Base-by-base conservation (phyloP, 129 eudicot species). In the Ambrosia artemisiifolia region DNA sequence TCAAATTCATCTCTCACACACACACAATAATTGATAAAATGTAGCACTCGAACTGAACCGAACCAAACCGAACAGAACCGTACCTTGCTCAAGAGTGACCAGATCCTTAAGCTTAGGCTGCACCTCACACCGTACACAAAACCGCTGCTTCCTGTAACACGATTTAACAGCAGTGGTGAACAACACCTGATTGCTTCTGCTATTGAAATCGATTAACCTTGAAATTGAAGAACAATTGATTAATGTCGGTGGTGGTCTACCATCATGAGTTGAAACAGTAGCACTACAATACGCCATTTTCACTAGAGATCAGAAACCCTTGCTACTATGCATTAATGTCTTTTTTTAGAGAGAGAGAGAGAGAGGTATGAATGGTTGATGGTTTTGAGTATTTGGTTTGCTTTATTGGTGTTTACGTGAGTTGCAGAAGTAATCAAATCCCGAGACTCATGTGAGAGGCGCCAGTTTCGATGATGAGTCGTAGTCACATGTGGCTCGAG, bases 51-150 rank as follows among this genome's bases (percentile, higher is more conserved):
- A 28, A 50, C 2, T 1, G 28, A 40, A 40, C 44, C 44, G 34
- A 57, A 74, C n/a, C n/a, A n/a, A 28, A 50, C 2, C 28, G 28
- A 40, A 40, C 44, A 10, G 34, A 57, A 74, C 53, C 53, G 30
- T 17, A 85, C 96, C 88, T 84, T 81, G 56, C 67, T 85, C 78
- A n/a, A 77, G 72, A 11, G 83, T 63, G 72, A 83, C 70, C 69
- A 77, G 77, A 55, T 78, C 92, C 69, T 73, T 71, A 16, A 83
- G 46, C 65, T 67, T 64, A 42, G 84, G 83, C 70, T 73, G 62
- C 4, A 88, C 78, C 67, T 84, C 83, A 67, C 90, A 76, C 78
- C 85, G 73, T 20, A 78, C 77, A 71, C 32, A 51, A 80, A 86
- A 48, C 75, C 65, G 48, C 72, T 78, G 82, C 71, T 76, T 47